Evolutionary conservation across 352 stramenopile genomes (phyloP).

Genomic region (Pythium utonaiense): DNA sequence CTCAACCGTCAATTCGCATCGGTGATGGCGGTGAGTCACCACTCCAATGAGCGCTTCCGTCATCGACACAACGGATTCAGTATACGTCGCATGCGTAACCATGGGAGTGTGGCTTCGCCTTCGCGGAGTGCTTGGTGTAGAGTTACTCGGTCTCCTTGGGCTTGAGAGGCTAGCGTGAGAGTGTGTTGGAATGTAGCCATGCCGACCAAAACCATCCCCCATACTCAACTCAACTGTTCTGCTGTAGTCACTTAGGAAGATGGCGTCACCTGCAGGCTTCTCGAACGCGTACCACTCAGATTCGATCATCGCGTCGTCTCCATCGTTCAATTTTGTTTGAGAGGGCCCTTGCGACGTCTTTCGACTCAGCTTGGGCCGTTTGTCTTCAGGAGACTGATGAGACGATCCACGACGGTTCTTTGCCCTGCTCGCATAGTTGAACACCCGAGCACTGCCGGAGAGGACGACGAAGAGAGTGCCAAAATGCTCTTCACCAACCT

Average conservation of each 20-base stretch:
- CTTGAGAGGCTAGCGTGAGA: no score
- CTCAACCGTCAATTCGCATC: slow-evolving; percentile 11
- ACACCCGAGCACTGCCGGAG: slow-evolving; percentile 15
- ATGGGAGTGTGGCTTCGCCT: not conserved
- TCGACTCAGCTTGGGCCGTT: slow-evolving; percentile 19
- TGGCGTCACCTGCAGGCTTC: slow-evolving; percentile 26
- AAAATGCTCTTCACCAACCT: slow-evolving; percentile 7
- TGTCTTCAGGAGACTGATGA: slow-evolving; percentile 13
- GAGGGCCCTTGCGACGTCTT: slow-evolving; percentile 12
- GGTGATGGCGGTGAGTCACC: slow-evolving; percentile 2
- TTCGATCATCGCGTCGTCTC: not conserved
- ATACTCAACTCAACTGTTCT: slow-evolving; percentile 21
- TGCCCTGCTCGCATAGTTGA: slow-evolving; percentile 15
- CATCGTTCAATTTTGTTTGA: slow-evolving; percentile 3
- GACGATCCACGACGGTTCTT: slow-evolving; percentile 12
- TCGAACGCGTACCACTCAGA: slow-evolving; percentile 18
- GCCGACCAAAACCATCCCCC: slow-evolving; percentile 26
- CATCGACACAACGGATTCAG: slow-evolving; percentile 37
- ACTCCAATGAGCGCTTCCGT: slow-evolving; percentile 36
- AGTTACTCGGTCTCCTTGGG: not conserved
- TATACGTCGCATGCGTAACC: slow-evolving; percentile 6
- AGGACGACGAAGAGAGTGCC: slow-evolving; percentile 19
- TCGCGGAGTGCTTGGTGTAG: slow-evolving; percentile 6
- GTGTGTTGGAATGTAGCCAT: not conserved
- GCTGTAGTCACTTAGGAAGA: slow-evolving; percentile 35